Evolutionary conservation across 768 basidiomycete genomes (phyloP).

Genomic region (Porpolomopsis calyptriformis): DNA sequence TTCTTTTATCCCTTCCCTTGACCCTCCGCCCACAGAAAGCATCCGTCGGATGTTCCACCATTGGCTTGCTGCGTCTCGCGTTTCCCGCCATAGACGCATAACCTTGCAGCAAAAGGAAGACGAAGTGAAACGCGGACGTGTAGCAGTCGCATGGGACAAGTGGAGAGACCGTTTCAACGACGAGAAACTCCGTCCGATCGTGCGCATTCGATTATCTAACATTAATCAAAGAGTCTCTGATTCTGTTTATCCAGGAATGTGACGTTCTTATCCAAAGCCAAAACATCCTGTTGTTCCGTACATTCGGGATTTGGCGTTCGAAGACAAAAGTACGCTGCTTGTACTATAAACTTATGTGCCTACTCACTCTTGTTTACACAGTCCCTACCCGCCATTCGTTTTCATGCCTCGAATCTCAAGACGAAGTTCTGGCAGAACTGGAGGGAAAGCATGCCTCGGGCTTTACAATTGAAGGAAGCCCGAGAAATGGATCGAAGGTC

Average conservation of each 20-base stretch:
- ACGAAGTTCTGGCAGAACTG: slow-evolving; percentile 53
- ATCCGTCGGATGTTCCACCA: slow-evolving; percentile 57
- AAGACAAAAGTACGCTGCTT: slow-evolving; percentile 51
- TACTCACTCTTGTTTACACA: slow-evolving; percentile 18
- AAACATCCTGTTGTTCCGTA: slow-evolving; percentile 50
- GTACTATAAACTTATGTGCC: neutral
- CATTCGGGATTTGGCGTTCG: slow-evolving; percentile 65
- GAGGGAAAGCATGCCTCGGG: slow-evolving; percentile 62
- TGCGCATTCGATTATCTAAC: slow-evolving; percentile 22
- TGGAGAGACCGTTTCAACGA: slow-evolving; percentile 70
- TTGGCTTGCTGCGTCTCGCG: slow-evolving; percentile 55
- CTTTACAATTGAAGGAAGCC: slow-evolving; percentile 53
- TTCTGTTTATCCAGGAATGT: slow-evolving; percentile 36
- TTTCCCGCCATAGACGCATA: slow-evolving; percentile 49
- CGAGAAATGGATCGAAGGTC: slow-evolving; percentile 45
- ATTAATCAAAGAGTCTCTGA: neutral
- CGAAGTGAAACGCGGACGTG: slow-evolving; percentile 41
- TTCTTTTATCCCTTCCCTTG: neutral
- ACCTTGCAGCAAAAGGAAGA: slow-evolving; percentile 52
- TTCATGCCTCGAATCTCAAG: slow-evolving; percentile 54
- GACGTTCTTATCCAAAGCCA: slow-evolving; percentile 48
- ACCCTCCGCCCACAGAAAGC: slow-evolving; percentile 35
- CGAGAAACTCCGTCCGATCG: slow-evolving; percentile 54
- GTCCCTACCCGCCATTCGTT: slow-evolving; percentile 73
- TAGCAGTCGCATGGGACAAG: slow-evolving; percentile 59